Conservation (phyloP, 139 green algal genomes). For the Coccomyxa sp. region DNA sequence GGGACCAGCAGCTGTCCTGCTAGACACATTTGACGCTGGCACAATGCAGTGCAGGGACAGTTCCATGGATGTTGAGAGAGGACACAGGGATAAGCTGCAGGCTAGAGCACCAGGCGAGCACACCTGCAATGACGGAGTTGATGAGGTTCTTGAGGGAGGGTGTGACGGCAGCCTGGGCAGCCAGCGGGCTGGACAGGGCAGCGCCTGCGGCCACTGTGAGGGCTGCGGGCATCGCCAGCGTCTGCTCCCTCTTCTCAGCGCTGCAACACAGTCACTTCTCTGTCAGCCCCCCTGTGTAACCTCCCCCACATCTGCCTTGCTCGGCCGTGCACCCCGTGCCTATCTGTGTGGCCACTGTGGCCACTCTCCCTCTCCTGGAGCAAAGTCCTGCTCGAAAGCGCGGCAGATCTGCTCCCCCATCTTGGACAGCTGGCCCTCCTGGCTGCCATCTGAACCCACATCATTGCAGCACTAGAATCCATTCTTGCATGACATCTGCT, state of each 20-base stretch:
- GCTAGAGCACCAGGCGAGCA: too few relatives aligned
- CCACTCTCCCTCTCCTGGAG: background rate
- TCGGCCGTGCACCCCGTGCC: background rate
- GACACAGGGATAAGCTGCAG: too few relatives aligned
- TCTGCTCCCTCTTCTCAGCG: slow-evolving; percentile 36
- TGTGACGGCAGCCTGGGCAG: slow-evolving; percentile 76
- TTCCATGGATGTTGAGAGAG: too few relatives aligned
- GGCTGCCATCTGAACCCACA: too few relatives aligned
- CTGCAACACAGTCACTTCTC: slow-evolving; percentile 23
- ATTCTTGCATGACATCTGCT: background rate
- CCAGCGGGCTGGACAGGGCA: slow-evolving; percentile 56
- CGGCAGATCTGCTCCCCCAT: too few relatives aligned
- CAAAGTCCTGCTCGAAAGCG: background rate
- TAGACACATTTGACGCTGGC: too few relatives aligned
- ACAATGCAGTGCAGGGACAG: too few relatives aligned
- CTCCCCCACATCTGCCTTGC: background rate
- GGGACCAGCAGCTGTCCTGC: too few relatives aligned
- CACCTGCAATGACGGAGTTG: slow-evolving; percentile 78
- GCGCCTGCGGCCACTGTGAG: slow-evolving; percentile 49
- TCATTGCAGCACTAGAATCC: background rate
- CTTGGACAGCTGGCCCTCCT: too few relatives aligned
- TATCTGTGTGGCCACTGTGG: background rate
- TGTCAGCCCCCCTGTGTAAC: background rate
- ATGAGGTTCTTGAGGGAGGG: slow-evolving; percentile 94
- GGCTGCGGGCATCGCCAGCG: slow-evolving; percentile 45